phyloP scores from a whole-genome alignment of 176 grass and related monocot genomes.

The Secale cereale region DNA sequence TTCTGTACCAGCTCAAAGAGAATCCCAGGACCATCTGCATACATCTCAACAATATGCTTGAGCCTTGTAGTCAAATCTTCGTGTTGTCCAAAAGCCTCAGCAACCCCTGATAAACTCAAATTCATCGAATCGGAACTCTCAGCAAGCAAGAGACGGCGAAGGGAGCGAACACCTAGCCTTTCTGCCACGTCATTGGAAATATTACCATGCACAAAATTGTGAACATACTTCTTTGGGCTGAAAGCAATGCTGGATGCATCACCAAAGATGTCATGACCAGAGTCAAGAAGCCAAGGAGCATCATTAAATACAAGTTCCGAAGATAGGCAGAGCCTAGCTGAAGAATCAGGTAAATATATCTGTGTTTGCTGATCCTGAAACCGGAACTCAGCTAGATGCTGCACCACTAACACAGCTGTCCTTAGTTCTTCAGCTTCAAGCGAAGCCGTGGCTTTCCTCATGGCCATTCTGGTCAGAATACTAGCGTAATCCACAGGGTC shows the following conservation, averaged over 20 bases:
- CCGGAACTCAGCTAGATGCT: conserved; percentile 79
- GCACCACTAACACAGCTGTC: conserved; percentile 76
- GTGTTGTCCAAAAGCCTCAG: conserved; percentile 96
- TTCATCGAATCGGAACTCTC: conserved; percentile 99
- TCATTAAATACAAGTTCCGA: conserved; percentile 96
- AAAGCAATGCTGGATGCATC: conserved; percentile 51
- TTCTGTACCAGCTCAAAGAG: conserved; percentile 98
- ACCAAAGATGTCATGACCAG: conserved; percentile 45
- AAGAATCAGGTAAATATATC: conserved; percentile 93
- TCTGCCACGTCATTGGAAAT: conserved; percentile 97
- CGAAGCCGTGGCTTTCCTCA: conserved; percentile 60
- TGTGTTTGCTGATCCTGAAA: conserved; percentile 78
- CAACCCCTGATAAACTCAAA: conserved; percentile 93
- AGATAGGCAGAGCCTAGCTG: conserved; percentile 76
- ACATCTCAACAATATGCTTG: conserved; percentile 98
- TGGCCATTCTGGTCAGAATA: conserved; percentile 86
- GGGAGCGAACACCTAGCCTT: conserved; percentile 91
- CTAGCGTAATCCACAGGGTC: conserved; percentile 75
- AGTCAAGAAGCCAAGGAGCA: conserved; percentile 90
- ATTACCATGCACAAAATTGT: conserved; percentile 98
- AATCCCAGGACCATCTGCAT: conserved; percentile 96
- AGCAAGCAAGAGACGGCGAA: conserved; percentile 87
- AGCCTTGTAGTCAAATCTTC: conserved; percentile 96
- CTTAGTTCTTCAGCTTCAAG: conserved; percentile 77
- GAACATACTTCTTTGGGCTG: conserved; percentile 57